Percentiles rank a stretch among this genome's conserved stretches.
These are phyloP conservation scores for Naegleria lovaniensis DNA, from an alignment of 208 protist genomes.

Conservation along the genomic window DNA sequence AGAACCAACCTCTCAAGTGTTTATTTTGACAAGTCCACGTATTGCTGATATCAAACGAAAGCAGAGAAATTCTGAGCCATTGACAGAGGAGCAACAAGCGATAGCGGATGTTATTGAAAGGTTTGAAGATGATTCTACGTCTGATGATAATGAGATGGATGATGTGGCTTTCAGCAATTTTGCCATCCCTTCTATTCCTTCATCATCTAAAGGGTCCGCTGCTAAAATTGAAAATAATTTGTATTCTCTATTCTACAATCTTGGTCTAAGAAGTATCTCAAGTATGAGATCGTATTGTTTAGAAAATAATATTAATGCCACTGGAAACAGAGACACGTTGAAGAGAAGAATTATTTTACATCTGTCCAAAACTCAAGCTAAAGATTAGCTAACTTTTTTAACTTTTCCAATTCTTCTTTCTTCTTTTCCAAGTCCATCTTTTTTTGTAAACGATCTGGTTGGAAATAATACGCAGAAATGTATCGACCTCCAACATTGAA, in stretches of 20 bases:
- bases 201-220: too few relatives aligned
- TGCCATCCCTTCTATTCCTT: too few relatives aligned
- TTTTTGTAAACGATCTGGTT: conserved; percentile 28
- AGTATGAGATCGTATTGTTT: not conserved
- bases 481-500: conserved; percentile 70
- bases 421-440: conserved; percentile 37
- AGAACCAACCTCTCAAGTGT: not conserved
- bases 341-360: not conserved
- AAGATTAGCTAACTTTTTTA: conserved; percentile 3
- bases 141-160: not conserved
- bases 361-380: not conserved
- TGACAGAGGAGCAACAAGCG: not conserved
- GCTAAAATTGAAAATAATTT: not conserved
- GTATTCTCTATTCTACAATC: not conserved
- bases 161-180: too few relatives aligned
- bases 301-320: not conserved
- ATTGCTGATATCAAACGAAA: not conserved
- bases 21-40: not conserved
- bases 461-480: conserved; percentile 52
- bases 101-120: not conserved
- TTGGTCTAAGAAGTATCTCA: not conserved
- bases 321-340: not conserved
- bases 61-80: not conserved
- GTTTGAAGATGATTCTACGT: not conserved
- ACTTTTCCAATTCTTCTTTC: conserved; percentile 26